Evolutionary conservation across 148 eudicot genomes (phyloP).

Genomic region (Cornus suecica): DNA sequence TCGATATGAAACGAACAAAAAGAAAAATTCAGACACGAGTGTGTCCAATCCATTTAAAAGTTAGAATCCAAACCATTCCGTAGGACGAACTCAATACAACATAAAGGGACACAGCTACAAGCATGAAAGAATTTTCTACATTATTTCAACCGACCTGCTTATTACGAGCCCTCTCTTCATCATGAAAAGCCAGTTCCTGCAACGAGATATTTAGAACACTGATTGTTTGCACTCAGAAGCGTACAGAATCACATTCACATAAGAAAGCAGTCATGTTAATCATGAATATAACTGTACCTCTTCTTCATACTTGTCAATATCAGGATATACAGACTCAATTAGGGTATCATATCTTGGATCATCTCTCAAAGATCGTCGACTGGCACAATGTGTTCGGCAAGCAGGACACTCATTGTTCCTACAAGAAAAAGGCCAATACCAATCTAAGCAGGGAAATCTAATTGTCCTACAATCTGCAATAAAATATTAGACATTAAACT

Average conservation of each 20-base stretch:
- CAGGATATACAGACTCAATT: slow-evolving; percentile 45
- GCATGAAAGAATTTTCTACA: not conserved
- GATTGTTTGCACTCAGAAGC: not conserved
- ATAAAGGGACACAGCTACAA: not conserved
- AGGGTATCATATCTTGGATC: slow-evolving; percentile 46
- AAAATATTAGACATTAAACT: not conserved
- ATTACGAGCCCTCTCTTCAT: slow-evolving; percentile 46
- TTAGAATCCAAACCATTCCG: not conserved
- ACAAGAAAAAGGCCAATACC: slow-evolving; percentile 7
- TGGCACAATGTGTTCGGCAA: slow-evolving; percentile 60
- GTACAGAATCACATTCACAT: not conserved
- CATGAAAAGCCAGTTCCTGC: slow-evolving; percentile 50
- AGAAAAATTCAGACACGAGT: not conserved
- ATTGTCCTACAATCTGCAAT: not conserved
- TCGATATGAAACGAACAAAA: too few species aligned
- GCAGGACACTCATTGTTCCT: slow-evolving; percentile 63
- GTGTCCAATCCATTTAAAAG: not conserved
- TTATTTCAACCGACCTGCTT: slow-evolving; percentile 33
- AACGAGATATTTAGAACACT: slow-evolving; percentile 16
- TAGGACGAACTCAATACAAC: not conserved
- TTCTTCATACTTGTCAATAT: slow-evolving; percentile 49
- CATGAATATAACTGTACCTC: slow-evolving; percentile 45
- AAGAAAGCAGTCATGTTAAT: not conserved
- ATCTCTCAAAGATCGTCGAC: slow-evolving; percentile 61
- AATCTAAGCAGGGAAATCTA: not conserved